phyloP scores from a whole-genome alignment of 176 grass and related monocot genomes.

The Microstegium vimineum region DNA sequence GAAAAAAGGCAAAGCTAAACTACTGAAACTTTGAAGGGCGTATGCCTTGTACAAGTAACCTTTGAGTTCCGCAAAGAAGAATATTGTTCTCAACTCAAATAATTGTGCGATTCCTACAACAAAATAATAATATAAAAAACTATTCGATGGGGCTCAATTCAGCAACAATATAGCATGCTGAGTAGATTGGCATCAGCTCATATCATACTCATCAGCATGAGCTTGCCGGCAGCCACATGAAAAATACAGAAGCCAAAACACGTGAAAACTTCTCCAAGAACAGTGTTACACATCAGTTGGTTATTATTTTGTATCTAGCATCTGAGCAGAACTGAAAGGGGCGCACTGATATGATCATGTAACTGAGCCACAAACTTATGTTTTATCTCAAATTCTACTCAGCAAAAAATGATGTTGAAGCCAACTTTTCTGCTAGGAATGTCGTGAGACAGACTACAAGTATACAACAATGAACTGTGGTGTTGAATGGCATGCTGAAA shows the following conservation, averaged over 20 bases:
- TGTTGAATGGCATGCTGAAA: neutral
- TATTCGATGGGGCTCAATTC: neutral
- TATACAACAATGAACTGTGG: conserved; percentile 27
- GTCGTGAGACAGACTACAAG: conserved; percentile 17
- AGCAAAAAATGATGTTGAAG: neutral
- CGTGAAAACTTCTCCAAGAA: conserved; percentile 1
- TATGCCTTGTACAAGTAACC: neutral
- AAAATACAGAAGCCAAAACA: neutral
- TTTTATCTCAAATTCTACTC: conserved; percentile 2
- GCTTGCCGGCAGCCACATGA: neutral
- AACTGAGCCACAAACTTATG: neutral
- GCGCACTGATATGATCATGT: neutral
- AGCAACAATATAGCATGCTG: neutral
- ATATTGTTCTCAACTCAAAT: neutral
- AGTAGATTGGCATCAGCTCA: neutral
- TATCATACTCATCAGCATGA: neutral
- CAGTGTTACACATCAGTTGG: neutral
- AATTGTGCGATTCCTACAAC: neutral
- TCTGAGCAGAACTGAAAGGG: neutral
- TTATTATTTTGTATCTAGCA: conserved; percentile 14
- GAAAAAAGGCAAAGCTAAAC: neutral
- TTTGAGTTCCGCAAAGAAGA: conserved; percentile 28
- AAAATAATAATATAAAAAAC: too few relatives aligned
- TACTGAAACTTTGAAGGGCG: neutral
- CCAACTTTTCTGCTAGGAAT: neutral